A percentile compares a stretch with the other conserved stretches of the same genome.
Evolutionary conservation across 257 asterid genomes (phyloP).

Genomic region (Misopates orontium): DNA sequence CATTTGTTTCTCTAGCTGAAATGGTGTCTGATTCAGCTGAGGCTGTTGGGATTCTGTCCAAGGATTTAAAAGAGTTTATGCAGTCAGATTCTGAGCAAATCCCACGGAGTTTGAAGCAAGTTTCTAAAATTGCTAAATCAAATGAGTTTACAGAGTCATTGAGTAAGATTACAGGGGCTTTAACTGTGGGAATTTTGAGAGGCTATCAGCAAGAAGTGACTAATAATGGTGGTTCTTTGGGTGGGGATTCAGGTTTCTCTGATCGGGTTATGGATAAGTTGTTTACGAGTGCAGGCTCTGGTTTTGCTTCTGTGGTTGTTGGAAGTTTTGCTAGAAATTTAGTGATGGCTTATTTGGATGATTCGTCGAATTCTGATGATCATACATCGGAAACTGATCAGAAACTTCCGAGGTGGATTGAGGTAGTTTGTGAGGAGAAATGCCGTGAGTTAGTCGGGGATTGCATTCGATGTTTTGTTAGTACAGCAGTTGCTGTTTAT

Average conservation of each 20-base stretch:
- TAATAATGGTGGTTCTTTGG: not conserved
- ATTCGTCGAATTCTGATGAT: not conserved
- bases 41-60: slow-evolving; percentile 58
- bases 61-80: slow-evolving; percentile 58
- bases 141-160: slow-evolving; percentile 56
- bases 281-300: slow-evolving; percentile 64
- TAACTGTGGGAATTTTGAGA: slow-evolving; percentile 53
- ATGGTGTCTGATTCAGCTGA: slow-evolving; percentile 73
- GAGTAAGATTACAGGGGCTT: slow-evolving; percentile 45
- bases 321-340: slow-evolving; percentile 66
- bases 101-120: slow-evolving; percentile 67
- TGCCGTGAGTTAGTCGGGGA: slow-evolving; percentile 57
- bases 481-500: slow-evolving; percentile 69
- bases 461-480: slow-evolving; percentile 49
- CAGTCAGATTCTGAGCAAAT: slow-evolving; percentile 62
- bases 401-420: slow-evolving; percentile 42
- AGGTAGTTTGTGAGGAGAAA: slow-evolving; percentile 44
- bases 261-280: slow-evolving; percentile 47
- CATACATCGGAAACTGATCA: too few relatives aligned
- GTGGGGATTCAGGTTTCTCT: slow-evolving; percentile 26
- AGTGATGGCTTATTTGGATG: slow-evolving; percentile 39
- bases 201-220: slow-evolving; percentile 35
- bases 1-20: slow-evolving; percentile 51
- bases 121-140: slow-evolving; percentile 59
- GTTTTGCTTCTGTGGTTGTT: slow-evolving; percentile 69